Evolutionary conservation across 176 grass and related monocot species (phyloP), one percentile per base, ranked within the genome.

Genomic region (Oryza meyeriana): DNA sequence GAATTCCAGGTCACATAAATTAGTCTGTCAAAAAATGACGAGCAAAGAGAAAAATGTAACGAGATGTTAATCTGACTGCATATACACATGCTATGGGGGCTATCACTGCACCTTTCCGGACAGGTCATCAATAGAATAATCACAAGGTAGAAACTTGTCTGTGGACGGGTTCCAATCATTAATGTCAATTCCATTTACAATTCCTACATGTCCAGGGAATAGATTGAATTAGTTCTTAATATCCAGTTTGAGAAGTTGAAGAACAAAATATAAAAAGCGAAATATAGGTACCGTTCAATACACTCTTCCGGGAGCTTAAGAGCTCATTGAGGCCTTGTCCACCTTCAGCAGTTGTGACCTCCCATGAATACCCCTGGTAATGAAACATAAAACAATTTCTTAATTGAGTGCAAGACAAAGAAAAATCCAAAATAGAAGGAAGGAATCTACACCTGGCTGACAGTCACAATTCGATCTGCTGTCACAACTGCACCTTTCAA

Each of bases 401-500:
- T 62, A 59, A 72, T 35, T 72, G 57, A 64, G 22, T 62, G n/a
- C 57, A 79, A 62, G 18, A 66, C 57, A 70, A 41, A 50, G 11
- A 26, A 77, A 42, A 57, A 72, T 24, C 65, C 4, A 66, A 69
- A 71, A 71, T 33, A 32, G 4, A 78, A 27, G 17, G 41, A 66
- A 71, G 24, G 50, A 59, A 84, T 83, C 86, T 69, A n/a, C 52
- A 95, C 92, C 95, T 95, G 87, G 89, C 95, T 98, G 70, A 98
- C 92, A 14, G 95, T 98, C 65, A 95, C 81, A 4, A 98, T 95
- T 65, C 95, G 86, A 79, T 98, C 95, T 82, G 92, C 78, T 72
- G 95, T 93, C 64, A 98, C 95, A 85, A 98, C 88, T 86, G 95
- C 92, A 55, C 95, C 88, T 88, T 98, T 98, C 28, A 98, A 75